Evolutionary conservation across 768 basidiomycete genomes (phyloP), one percentile per base, ranked within the genome.

Genomic region (Collybia nuda): DNA sequence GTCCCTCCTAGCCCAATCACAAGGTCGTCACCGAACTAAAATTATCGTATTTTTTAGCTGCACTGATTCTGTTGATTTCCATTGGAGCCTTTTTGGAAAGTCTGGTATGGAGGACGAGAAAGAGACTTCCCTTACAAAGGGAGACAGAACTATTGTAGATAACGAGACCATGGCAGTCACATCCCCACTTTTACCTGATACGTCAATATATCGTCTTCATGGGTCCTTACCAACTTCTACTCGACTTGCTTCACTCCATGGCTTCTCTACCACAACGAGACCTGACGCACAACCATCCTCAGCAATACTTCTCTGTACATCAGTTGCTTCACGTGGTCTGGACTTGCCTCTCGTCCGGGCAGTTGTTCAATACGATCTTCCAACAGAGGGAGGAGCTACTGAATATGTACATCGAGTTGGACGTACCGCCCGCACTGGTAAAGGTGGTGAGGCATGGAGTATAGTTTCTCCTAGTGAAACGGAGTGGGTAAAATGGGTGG

Each of bases 391-490:
- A 15, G 96, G 97, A 8, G 86, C 86, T 22, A 97, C 88, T 9
- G 97, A 99, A 65, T 98, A 99, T 59, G 85, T 99, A 8, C 97
- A 99, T 71, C 83, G 97, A 41, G 92, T 98, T 6, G 97, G 97
- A 23, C 86, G 97, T 44, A 99, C 97, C 2, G 97, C 97, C 12
- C 92, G 97, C 66, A 95, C 89, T 6, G 97, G 97, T 12, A 90
- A 88, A 57, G 90, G 92, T 21, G 97, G 97, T 52, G 93, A 98
- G 66, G 93, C 95, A 2, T 98, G 95, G 94, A 86, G 88, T 51
- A 84, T 99, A 50, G 84, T 98, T 36, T 76, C 85, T 1, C 94
- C 94, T 0, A 89, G 82, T 56, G 97, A 99, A 70, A 72, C 75
- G 12, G 86, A 79, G 41, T 99, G 97, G 96, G 86, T 95, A 2